Conservation (phyloP, 139 green algal genomes). For the Deuterostichococcus epilithicus region DNA sequence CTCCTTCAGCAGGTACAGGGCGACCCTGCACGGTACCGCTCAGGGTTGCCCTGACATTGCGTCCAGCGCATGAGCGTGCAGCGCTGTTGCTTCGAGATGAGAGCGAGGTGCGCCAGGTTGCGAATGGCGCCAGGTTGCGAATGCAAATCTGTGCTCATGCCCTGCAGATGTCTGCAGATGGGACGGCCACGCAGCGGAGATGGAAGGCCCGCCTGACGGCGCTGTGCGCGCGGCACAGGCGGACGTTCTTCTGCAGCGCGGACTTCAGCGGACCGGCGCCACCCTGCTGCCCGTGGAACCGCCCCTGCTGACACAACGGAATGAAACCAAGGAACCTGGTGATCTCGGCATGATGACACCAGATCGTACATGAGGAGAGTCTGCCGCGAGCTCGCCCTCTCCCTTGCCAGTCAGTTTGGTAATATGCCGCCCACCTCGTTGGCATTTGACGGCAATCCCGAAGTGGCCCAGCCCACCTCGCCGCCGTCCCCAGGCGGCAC, state of each 20-base stretch:
- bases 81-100: too few relatives aligned
- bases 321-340: neutral
- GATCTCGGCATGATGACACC: too few relatives aligned
- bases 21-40: too few relatives aligned
- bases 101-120: too few relatives aligned
- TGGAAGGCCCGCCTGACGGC: conserved; percentile 21
- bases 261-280: conserved; percentile 35
- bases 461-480: conserved; percentile 1
- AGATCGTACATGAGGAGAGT: too few relatives aligned
- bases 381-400: too few relatives aligned
- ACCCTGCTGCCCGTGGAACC: conserved; percentile 9
- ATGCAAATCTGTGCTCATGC: neutral
- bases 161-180: neutral
- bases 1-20: conserved; percentile 39
- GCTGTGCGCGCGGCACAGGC: conserved; percentile 26
- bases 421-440: too few relatives aligned
- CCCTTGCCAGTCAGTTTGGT: too few relatives aligned
- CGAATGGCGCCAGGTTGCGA: too few relatives aligned
- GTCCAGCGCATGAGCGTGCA: too few relatives aligned
- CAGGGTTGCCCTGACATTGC: too few relatives aligned
- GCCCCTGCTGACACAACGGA: neutral
- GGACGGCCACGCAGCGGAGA: neutral
- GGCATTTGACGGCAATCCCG: neutral
- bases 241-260: conserved; percentile 56
- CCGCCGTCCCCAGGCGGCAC: neutral